Percentiles rank a stretch among this genome's conserved stretches.
These are phyloP conservation scores for Claviceps arundinis DNA, from an alignment of 2,329 filamentous ascomycete genomes.

Conservation along the genomic window DNA sequence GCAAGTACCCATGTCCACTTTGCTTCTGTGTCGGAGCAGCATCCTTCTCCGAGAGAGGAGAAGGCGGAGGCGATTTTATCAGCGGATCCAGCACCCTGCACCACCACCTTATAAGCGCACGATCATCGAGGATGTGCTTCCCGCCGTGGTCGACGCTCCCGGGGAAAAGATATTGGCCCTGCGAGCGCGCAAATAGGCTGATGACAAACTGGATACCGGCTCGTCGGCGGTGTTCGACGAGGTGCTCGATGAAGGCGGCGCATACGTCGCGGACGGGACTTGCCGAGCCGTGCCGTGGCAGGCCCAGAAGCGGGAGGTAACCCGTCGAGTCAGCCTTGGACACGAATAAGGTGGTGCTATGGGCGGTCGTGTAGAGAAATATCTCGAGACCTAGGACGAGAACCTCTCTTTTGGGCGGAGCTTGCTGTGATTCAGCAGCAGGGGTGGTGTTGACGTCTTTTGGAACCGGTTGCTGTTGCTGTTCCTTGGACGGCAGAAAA, in stretches of 20 bases:
- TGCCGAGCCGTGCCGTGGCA: constrained; percentile 45
- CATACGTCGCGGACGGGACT: constrained; percentile 67
- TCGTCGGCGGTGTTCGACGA: constrained; percentile 55
- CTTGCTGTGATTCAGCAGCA: neutral
- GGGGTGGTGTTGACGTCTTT: neutral
- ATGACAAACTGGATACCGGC: constrained; percentile 57
- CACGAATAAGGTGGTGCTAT: constrained; percentile 79
- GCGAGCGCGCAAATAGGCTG: constrained; percentile 82
- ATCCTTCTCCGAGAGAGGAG: constrained; percentile 23
- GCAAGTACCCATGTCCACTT: constrained; percentile 50
- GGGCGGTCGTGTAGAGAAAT: constrained; percentile 69
- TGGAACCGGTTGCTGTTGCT: neutral
- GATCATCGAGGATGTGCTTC: constrained; percentile 87
- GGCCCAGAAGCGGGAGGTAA: constrained; percentile 54
- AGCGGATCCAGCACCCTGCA: constrained; percentile 74
- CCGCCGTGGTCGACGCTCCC: constrained; percentile 71
- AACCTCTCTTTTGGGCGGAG: constrained; percentile 30
- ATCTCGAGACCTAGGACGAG: constrained; percentile 78
- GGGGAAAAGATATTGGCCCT: constrained; percentile 89
- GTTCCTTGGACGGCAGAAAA: constrained; percentile 10
- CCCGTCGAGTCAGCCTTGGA: constrained; percentile 96
- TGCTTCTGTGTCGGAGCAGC: constrained; percentile 27
- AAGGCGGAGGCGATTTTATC: constrained; percentile 36
- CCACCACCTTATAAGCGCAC: constrained; percentile 91
- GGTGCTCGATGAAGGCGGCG: constrained; percentile 60